These are phyloP conservation scores for Uromyces viciae-fabae DNA, from an alignment of 1,284 basidiomycete genomes.

Conservation along the genomic window DNA sequence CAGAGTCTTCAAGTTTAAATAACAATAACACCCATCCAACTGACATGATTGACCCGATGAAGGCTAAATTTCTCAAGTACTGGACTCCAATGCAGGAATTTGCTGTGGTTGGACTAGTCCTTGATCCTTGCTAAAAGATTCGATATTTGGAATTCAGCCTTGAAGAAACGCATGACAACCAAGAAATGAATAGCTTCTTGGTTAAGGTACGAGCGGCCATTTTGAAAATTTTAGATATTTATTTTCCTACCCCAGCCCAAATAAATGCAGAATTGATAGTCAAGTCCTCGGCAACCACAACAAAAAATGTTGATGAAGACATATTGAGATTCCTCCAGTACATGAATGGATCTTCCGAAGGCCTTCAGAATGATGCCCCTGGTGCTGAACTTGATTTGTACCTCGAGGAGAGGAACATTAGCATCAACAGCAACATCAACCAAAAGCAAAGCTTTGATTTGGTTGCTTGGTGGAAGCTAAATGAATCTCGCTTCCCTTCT, in stretches of 20 bases:
- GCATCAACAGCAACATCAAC: not conserved
- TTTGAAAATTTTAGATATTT: not conserved
- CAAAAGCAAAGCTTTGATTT: not conserved
- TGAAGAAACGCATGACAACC: not conserved
- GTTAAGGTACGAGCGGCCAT: not conserved
- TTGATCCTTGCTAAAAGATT: not conserved
- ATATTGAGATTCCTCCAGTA: not conserved
- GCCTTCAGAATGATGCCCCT: not conserved
- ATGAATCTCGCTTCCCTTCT: not conserved
- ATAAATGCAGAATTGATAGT: no score
- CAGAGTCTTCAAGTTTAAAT: not conserved
- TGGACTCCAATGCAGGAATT: not conserved
- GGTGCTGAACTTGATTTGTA: not conserved
- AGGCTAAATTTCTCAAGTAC: constrained; percentile 2
- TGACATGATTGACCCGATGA: not conserved
- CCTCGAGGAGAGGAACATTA: not conserved
- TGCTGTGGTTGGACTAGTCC: not conserved
- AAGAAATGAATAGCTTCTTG: not conserved
- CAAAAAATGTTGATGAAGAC: not conserved
- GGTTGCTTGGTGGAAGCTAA: constrained; percentile 3
- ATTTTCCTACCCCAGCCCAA: not conserved
- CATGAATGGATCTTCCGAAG: not conserved
- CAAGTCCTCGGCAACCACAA: no score
- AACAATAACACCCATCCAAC: not conserved
- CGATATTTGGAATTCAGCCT: not conserved